These are phyloP conservation scores for Leucosporidium creatinivorum DNA, from an alignment of 768 basidiomycete species.

Conservation along the genomic window DNA sequence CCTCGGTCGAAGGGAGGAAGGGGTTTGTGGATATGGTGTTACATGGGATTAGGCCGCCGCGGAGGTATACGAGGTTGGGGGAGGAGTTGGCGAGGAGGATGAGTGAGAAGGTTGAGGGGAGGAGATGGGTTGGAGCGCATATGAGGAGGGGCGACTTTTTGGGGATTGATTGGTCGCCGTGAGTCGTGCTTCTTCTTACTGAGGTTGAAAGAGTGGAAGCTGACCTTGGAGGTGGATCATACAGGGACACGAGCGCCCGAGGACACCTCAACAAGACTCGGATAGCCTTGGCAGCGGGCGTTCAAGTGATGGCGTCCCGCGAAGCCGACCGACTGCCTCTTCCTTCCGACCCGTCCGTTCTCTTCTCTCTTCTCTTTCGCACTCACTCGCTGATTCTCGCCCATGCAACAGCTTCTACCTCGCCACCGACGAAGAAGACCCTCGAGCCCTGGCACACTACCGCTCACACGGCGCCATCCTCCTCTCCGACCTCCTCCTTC, in stretches of 20 bases:
- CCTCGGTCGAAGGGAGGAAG: neutral
- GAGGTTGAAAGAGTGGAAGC: neutral
- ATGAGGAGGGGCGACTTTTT: constrained; percentile 20
- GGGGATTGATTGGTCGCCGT: constrained; percentile 6
- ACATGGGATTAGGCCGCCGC: neutral
- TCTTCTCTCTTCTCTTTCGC: neutral
- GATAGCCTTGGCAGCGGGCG: neutral
- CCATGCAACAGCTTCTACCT: constrained; percentile 5
- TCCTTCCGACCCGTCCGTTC: constrained; percentile 8
- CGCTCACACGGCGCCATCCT: constrained; percentile 7
- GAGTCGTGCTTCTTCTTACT: neutral
- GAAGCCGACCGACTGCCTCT: neutral
- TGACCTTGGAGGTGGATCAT: neutral
- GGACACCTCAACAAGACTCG: constrained; percentile 3
- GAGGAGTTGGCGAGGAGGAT: constrained; percentile 6
- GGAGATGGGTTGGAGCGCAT: constrained; percentile 24
- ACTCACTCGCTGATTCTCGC: neutral
- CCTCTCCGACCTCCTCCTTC: constrained; percentile 6
- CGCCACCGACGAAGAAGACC: constrained; percentile 4
- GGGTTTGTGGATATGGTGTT: neutral
- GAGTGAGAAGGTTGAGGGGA: neutral
- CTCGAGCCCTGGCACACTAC: constrained; percentile 5
- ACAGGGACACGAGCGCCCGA: neutral
- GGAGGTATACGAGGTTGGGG: neutral
- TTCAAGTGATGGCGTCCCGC: neutral